These are phyloP conservation scores for Linanthus parryae DNA, from an alignment of 148 eudicot genomes.

Conservation along the genomic window DNA sequence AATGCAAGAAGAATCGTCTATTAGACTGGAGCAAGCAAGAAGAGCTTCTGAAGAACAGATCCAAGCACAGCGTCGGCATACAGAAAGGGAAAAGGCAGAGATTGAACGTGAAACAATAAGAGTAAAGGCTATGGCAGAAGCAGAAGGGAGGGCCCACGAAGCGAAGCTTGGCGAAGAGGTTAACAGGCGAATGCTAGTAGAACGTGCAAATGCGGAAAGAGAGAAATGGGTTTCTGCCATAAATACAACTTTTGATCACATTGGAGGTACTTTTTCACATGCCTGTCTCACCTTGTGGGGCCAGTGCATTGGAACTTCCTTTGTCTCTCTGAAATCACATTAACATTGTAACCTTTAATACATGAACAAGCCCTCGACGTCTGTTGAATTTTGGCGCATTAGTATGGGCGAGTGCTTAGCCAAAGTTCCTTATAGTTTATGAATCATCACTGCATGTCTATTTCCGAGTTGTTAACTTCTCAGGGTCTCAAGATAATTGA, in stretches of 20 bases:
- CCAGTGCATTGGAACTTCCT: too few relatives aligned
- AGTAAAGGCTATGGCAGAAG: slow-evolving; percentile 78
- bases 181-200: slow-evolving; percentile 57
- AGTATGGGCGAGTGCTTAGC: too few relatives aligned
- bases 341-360: too few relatives aligned
- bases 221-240: slow-evolving; percentile 94
- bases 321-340: too few relatives aligned
- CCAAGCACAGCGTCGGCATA: slow-evolving; percentile 82
- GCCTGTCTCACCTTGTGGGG: neutral
- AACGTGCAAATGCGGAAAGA: slow-evolving; percentile 68
- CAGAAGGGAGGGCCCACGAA: slow-evolving; percentile 85
- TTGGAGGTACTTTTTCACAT: slow-evolving; percentile 55
- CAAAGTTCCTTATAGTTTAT: neutral
- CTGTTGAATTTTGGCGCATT: too few relatives aligned
- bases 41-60: slow-evolving; percentile 86
- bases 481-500: too few relatives aligned
- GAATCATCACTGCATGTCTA: neutral
- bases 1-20: slow-evolving; percentile 72
- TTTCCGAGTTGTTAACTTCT: too few relatives aligned
- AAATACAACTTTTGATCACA: slow-evolving; percentile 85
- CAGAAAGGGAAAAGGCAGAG: slow-evolving; percentile 87
- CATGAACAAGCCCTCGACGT: too few relatives aligned
- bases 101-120: slow-evolving; percentile 85
- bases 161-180: slow-evolving; percentile 82
- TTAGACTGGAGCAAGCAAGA: slow-evolving; percentile 60